Percentiles rank a stretch among this genome's conserved stretches.
Evolutionary conservation across 345 rosid species (phyloP).

Genomic region (Punica granatum): DNA sequence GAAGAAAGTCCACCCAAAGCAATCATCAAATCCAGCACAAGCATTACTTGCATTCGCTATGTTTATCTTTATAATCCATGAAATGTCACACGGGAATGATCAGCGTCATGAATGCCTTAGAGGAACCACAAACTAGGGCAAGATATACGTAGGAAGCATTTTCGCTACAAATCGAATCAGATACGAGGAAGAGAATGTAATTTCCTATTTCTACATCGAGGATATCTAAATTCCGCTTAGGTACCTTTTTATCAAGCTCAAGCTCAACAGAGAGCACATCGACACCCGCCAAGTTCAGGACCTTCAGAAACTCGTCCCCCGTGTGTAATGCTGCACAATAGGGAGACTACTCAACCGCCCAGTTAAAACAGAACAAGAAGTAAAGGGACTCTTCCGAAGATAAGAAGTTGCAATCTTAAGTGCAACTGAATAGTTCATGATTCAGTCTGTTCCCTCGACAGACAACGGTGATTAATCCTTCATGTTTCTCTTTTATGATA

Average conservation of each 20-base stretch:
- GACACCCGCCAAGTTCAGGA: conserved; percentile 37
- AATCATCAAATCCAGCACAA: conserved; percentile 37
- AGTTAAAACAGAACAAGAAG: conserved; percentile 15
- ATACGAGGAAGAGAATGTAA: too few species aligned
- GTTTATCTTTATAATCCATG: conserved; percentile 23
- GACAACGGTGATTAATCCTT: too few species aligned
- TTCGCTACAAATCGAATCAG: too few species aligned
- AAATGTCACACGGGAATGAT: background rate
- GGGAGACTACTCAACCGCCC: conserved; percentile 15
- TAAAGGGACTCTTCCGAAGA: too few species aligned
- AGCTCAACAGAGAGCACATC: conserved; percentile 40
- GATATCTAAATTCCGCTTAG: background rate
- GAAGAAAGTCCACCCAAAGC: conserved; percentile 47
- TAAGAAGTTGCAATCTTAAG: too few species aligned
- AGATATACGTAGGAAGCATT: too few species aligned
- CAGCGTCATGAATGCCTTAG: background rate
- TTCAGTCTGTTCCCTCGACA: too few species aligned
- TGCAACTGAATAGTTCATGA: too few species aligned
- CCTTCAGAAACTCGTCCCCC: conserved; percentile 52
- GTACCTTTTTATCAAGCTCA: conserved; percentile 43
- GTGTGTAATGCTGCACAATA: conserved; percentile 47
- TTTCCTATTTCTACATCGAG: too few species aligned
- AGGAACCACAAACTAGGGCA: too few species aligned
- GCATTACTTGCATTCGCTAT: conserved; percentile 44
- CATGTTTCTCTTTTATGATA: background rate